Percentiles rank a stretch among this genome's conserved stretches.
phyloP scores from a whole-genome alignment of 2,329 filamentous ascomycete genomes.

The Penicillium janthinellum region DNA sequence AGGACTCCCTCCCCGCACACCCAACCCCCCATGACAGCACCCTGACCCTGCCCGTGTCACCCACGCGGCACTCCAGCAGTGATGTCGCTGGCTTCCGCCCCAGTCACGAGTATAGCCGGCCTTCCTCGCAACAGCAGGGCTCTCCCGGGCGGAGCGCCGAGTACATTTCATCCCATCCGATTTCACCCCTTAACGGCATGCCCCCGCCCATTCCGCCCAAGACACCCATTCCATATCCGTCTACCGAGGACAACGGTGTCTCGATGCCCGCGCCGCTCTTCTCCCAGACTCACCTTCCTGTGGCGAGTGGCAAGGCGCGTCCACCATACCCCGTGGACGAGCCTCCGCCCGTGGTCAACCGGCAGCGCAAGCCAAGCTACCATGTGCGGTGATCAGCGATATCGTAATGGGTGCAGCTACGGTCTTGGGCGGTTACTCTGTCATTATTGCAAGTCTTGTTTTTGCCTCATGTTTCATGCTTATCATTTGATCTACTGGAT shows the following conservation, averaged over 20 bases:
- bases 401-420: background rate
- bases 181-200: constrained; percentile 22
- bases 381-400: constrained; percentile 48
- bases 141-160: constrained; percentile 44
- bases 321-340: constrained; percentile 82
- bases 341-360: constrained; percentile 80
- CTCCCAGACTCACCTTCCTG: constrained; percentile 22
- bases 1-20: constrained; percentile 34
- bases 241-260: constrained; percentile 30
- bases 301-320: constrained; percentile 29
- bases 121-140: constrained; percentile 29
- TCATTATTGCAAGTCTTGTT: constrained; percentile 7
- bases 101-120: constrained; percentile 42
- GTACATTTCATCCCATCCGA: constrained; percentile 24
- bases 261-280: constrained; percentile 42
- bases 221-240: constrained; percentile 65
- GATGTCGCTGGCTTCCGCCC: constrained; percentile 35
- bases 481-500: constrained; percentile 16
- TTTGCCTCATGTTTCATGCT: constrained; percentile 6
- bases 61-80: constrained; percentile 31
- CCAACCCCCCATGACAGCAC: constrained; percentile 33
- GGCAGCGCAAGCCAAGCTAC: constrained; percentile 81
- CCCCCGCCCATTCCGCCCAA: constrained; percentile 77
- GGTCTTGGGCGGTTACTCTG: background rate
- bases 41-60: constrained; percentile 21